Percentiles rank a stretch among this genome's conserved stretches.
phyloP scores from a whole-genome alignment of 768 basidiomycete species.

The Tylopilus sp. region DNA sequence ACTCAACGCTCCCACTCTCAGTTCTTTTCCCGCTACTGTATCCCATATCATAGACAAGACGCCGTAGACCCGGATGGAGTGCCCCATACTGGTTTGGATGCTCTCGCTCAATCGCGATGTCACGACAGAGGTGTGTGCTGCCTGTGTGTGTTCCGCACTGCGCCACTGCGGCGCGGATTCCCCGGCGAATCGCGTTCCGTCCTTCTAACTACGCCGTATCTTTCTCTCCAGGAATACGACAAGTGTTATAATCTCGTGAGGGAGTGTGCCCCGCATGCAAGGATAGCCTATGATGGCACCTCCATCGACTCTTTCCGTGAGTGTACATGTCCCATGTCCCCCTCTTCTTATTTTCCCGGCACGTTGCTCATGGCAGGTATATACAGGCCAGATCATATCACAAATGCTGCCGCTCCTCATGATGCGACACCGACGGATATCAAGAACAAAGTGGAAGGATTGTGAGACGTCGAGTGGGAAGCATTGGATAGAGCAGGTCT shows the following conservation, averaged over 20 bases:
- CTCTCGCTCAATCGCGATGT: constrained; percentile 73
- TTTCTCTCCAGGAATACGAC: constrained; percentile 61
- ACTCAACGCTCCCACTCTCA: neutral
- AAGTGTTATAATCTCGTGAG: constrained; percentile 58
- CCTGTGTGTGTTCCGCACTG: neutral
- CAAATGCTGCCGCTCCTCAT: constrained; percentile 76
- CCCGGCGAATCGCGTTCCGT: neutral
- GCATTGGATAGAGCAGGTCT: constrained; percentile 80
- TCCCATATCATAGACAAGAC: constrained; percentile 3
- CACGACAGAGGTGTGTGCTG: constrained; percentile 51
- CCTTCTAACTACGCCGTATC: neutral
- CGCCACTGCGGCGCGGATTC: constrained; percentile 5
- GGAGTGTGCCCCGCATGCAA: constrained; percentile 57
- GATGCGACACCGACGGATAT: constrained; percentile 83
- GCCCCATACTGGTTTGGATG: constrained; percentile 79
- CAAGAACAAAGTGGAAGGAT: constrained; percentile 71
- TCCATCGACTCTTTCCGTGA: constrained; percentile 67
- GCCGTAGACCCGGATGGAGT: constrained; percentile 38
- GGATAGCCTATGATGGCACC: constrained; percentile 50
- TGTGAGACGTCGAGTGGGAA: constrained; percentile 59
- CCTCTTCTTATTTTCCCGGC: neutral
- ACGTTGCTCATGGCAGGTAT: neutral
- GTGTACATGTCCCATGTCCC: constrained; percentile 16
- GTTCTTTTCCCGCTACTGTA: neutral
- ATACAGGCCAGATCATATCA: constrained; percentile 63